Evolutionary conservation across 2,329 filamentous ascomycete species (phyloP), one percentile per base, ranked within the genome.

Genomic region (Sarocladium brachiariae): DNA sequence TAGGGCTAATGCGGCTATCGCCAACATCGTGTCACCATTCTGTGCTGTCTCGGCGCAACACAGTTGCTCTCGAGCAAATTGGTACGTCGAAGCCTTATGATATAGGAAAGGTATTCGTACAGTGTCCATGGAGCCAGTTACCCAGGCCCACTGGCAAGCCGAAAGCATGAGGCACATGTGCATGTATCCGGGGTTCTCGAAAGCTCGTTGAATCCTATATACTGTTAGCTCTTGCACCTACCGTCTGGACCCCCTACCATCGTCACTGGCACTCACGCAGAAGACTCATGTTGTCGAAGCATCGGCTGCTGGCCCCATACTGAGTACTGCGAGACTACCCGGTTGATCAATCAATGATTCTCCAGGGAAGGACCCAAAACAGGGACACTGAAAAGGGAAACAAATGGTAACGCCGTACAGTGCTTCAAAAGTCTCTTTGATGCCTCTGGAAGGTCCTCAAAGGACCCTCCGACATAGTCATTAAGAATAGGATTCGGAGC

Each of bases 81-180:
- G 67, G 57, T 73, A 73, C 10, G 71, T 71, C 45, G 71, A 69
- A 23, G 71, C 63, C 55, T 74, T 74, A 57, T 73, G 70, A 51
- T 73, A 71, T 49, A 73, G 63, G 55, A 73, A 72, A 10, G 70
- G 69, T 19, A 73, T 62, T 55, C 68, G 66, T 55, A 72, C 70
- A 49, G 69, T 64, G 49, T 72, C 70, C 56, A 70, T 66, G 49
- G 70, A 70, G 25, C 70, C 70, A 2, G 67, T 72, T 41, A 70
- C 65, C 71, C 70, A 73, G 21, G 69, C 68, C 69, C 69, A 72
- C 49, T 73, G 71, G 49, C 71, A 66, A 21, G 69, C 68, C 18
- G 71, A 72, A 54, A 73, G 63, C 54, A 72, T 66, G 45, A 73
- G 58, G 21, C 70, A 71, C 55, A 69, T 71, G 54, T 73, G 70